Conservation (phyloP, 345 rosid genomes). For the Hypericum androsaemum region DNA sequence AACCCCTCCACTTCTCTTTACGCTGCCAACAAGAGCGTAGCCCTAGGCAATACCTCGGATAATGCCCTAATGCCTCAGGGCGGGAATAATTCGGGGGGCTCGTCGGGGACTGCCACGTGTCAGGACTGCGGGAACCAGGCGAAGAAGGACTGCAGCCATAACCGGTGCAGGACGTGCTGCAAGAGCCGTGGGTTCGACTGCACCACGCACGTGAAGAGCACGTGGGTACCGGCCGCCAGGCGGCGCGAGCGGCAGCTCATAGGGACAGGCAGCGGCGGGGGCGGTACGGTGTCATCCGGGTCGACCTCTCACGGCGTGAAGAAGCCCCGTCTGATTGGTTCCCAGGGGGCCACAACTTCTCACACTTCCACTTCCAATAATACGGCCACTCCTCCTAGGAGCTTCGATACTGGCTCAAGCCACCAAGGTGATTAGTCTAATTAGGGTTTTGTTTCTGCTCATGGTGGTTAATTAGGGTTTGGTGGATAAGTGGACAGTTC, state of each 20-base stretch:
- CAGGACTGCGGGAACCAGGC: slow-evolving; percentile 99
- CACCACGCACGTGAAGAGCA: slow-evolving; percentile 89
- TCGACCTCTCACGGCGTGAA: slow-evolving; percentile 65
- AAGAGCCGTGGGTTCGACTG: slow-evolving; percentile 92
- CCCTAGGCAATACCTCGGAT: slow-evolving; percentile 16
- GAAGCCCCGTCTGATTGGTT: slow-evolving; percentile 61
- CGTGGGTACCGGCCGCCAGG: slow-evolving; percentile 93
- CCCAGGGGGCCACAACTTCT: slow-evolving; percentile 65
- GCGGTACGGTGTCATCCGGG: slow-evolving; percentile 54
- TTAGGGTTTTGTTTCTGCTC: no score
- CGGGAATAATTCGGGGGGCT: slow-evolving; percentile 24
- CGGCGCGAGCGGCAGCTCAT: slow-evolving; percentile 82
- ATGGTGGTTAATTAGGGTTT: no score
- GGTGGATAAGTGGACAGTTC: no score
- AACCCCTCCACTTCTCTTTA: slow-evolving; percentile 19
- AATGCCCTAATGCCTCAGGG: slow-evolving; percentile 21
- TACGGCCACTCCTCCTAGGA: slow-evolving; percentile 62
- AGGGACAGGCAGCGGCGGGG: slow-evolving; percentile 16
- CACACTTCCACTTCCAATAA: slow-evolving; percentile 80
- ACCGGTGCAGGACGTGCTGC: slow-evolving; percentile 91
- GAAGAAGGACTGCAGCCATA: slow-evolving; percentile 77
- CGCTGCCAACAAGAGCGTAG: slow-evolving; percentile 24
- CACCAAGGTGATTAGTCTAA: slow-evolving; percentile 49
- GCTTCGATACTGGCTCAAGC: slow-evolving; percentile 85
- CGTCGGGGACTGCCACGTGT: slow-evolving; percentile 51